Base-by-base conservation (phyloP, 1,139 yeast species). In the Taphrina communis region DNA sequence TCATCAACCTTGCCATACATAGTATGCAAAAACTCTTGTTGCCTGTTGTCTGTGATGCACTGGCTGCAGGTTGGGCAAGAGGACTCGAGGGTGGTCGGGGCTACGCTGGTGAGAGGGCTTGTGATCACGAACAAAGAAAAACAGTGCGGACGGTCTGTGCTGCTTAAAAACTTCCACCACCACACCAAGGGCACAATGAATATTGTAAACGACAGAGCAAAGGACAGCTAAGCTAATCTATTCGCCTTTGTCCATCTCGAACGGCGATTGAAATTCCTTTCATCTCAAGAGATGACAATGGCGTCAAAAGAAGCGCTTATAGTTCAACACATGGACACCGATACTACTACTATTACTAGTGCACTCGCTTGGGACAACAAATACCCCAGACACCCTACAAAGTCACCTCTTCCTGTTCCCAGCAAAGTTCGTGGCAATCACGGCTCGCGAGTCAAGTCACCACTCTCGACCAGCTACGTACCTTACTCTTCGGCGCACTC, bases 61-160 rank as follows among this genome's bases (percentile, higher is more conserved):
- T 25, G 31, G 31, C 31, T 25, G 31, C 4, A 25, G 31, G 31
- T 25, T 4, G 31, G 1, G 42, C 42, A 11, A 39, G 42, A 39
- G 42, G 11, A 14, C 11, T 11, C 14, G 14, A 2, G 42, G 2
- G 42, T 11, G 14, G 42, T 11, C 11, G 42, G 42, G 11, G 14
- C 11, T 39, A 6, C 11, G 2, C 42, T 39, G 6, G 17, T n/a
- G 11, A 35, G 31, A 21, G 21, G n/a, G n/a, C 8, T 50, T 50
- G 53, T 21, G 31, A 35, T 9, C 14, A 35, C n/a, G 53, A 21
- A 50, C 53, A 50, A 50, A 50, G 53, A n/a, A 25, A 25, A 11
- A 50, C 36, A 9, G 36, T 11, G 53, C n/a, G 12, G 12, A 21
- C 21, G 53, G 53, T 50, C 53, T 50, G 53, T 50, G 53, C 53